phyloP scores from a whole-genome alignment of 345 rosid species.

The Brassica napus region DNA sequence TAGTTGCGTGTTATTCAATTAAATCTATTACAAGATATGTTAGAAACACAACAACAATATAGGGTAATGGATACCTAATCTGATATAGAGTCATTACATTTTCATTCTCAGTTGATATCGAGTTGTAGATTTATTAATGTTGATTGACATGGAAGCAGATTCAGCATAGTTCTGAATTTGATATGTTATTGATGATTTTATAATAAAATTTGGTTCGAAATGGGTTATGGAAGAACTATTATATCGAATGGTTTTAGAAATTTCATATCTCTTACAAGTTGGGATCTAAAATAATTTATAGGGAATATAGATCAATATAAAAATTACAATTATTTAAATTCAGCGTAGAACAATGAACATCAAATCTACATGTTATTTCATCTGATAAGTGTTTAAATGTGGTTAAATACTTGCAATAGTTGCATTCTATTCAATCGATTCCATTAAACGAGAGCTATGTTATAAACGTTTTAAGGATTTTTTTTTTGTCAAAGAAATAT shows the following conservation, averaged over 20 bases:
- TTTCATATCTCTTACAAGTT: not conserved
- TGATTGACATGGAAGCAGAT: not conserved
- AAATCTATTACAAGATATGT: not conserved
- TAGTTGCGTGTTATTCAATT: not conserved
- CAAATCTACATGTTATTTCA: not conserved
- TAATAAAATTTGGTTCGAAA: not conserved
- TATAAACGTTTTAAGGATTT: not conserved
- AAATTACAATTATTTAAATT: not conserved
- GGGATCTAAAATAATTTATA: not conserved
- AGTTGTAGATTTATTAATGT: not conserved
- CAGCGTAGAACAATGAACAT: not conserved
- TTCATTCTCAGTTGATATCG: not conserved
- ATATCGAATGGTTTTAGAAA: not conserved
- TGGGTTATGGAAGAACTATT: not conserved
- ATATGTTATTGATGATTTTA: not conserved
- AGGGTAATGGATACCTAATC: not conserved
- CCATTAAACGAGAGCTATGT: not conserved
- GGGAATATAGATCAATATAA: not conserved
- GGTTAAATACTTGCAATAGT: not conserved
- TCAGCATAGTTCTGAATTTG: not conserved
- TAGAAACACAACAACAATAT: not conserved
- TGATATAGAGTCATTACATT: too few species aligned
- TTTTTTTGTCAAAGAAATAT: too few species aligned
- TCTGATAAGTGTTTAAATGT: not conserved
- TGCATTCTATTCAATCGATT: not conserved